Evolutionary conservation across 345 rosid genomes (phyloP), one percentile per base, ranked within the genome.

Genomic region (Ceriops tagal): DNA sequence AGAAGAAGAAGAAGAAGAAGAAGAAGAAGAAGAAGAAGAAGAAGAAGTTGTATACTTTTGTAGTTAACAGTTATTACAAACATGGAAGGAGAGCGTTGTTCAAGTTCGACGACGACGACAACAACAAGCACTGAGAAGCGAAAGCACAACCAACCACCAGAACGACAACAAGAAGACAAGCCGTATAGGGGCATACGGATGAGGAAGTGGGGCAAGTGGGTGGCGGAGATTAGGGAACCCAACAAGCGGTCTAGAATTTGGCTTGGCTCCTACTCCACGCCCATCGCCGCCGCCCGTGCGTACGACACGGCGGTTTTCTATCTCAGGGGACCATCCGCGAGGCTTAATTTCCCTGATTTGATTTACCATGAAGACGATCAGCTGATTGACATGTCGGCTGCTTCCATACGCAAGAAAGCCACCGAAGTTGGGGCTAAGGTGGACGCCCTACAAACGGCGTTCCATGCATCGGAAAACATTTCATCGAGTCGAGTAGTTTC

Each of bases 151-250:
- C 73, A 67, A 57, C 56, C 37, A 26, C 73, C 57, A 61, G 49
- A 51, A 34, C 70, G 61, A n/a, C 62, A n/a, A 49, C 66, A 39
- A 27, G 51, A 66, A 37, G 77, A 71, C 53, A 83, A 76, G 79
- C 81, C 78, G 2, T 83, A 83, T 47, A 62, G 82, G 65, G 87
- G 84, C 7, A 83, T 80, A 68, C 63, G 87, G 75, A 83, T 78
- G 87, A 76, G 87, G 67, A 83, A 83, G 82, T 83, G 86, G 86
- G 86, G 86, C 16, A 83, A 83, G 68, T 80, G 84, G 84, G 86
- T 83, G 19, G 86, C 86, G 3, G 84, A 83, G 70, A 76, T 83
- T 58, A 67, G 86, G 47, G 86, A 83, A 58, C 86, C 86, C 60
- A 83, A 83, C 71, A 83, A 83, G 65, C 68, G 86, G 15, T 73